Percentiles rank a stretch among this genome's conserved stretches.
phyloP scores from a whole-genome alignment of 192 early-diverging fungal genomes.

The Rhizophagus prolifer region DNA sequence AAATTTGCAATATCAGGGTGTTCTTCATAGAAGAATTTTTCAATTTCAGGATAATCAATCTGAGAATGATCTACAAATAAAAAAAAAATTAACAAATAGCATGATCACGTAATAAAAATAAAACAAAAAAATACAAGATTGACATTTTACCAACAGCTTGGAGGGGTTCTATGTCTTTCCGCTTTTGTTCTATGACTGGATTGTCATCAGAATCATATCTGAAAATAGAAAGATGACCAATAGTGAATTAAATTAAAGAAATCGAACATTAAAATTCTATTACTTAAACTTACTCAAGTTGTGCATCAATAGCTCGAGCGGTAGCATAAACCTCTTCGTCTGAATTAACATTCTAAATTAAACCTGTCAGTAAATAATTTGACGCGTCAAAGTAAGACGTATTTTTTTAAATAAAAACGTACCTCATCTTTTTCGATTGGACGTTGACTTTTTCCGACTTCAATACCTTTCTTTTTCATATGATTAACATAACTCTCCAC shows the following conservation, averaged over 20 bases:
- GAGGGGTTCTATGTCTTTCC: conserved; percentile 69
- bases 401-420: conserved; percentile 21
- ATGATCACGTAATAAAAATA: neutral
- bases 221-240: neutral
- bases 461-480: conserved; percentile 73
- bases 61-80: conserved; percentile 61
- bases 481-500: conserved; percentile 73
- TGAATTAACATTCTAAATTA: conserved; percentile 58
- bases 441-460: conserved; percentile 58
- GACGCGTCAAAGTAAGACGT: neutral
- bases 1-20: conserved; percentile 72
- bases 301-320: conserved; percentile 64
- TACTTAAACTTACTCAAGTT: conserved; percentile 38
- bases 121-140: too few species aligned
- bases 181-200: conserved; percentile 36
- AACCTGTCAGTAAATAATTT: neutral
- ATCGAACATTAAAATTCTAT: neutral
- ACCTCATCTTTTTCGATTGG: conserved; percentile 49
- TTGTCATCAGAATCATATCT: conserved; percentile 34
- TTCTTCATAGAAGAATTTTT: conserved; percentile 79
- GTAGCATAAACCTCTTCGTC: conserved; percentile 87
- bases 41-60: conserved; percentile 68
- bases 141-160: conserved; percentile 26
- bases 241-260: neutral
- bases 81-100: neutral